phyloP scores from a whole-genome alignment of 164 flowering plant genomes.

The Pachysandra terminalis region DNA sequence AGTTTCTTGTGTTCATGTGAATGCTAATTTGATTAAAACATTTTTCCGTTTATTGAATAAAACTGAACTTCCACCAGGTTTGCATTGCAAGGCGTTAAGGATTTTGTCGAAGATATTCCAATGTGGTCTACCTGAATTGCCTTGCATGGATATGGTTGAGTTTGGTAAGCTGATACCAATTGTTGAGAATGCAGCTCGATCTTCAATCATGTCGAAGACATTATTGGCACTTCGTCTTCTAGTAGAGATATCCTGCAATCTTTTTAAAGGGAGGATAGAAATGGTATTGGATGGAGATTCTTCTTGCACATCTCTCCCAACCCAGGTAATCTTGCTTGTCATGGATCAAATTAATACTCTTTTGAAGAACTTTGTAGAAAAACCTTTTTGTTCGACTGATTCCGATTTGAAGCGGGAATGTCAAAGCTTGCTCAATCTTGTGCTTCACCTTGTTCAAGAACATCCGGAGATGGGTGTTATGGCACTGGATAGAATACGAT shows the following conservation, averaged over 20 bases:
- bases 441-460: slow-evolving; percentile 35
- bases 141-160: slow-evolving; percentile 31
- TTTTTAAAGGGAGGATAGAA: slow-evolving; percentile 22
- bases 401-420: slow-evolving; percentile 30
- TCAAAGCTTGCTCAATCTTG: slow-evolving; percentile 33
- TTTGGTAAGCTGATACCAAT: slow-evolving; percentile 30
- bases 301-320: slow-evolving; percentile 17
- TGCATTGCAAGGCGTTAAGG: slow-evolving; percentile 45
- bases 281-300: slow-evolving; percentile 18
- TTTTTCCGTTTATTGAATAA: slow-evolving; percentile 39
- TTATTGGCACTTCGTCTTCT: slow-evolving; percentile 38
- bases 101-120: slow-evolving; percentile 54
- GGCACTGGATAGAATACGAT: slow-evolving; percentile 40
- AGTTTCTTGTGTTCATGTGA: slow-evolving; percentile 20
- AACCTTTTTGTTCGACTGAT: slow-evolving; percentile 11
- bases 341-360: slow-evolving; percentile 29
- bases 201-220: slow-evolving; percentile 28
- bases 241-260: slow-evolving; percentile 33
- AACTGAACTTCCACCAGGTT: slow-evolving; percentile 26
- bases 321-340: slow-evolving; percentile 31
- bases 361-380: slow-evolving; percentile 21
- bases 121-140: slow-evolving; percentile 13
- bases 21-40: slow-evolving; percentile 17
- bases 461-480: slow-evolving; percentile 32
- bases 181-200: slow-evolving; percentile 37